Evolutionary conservation across 352 stramenopile species (phyloP), one percentile per base, ranked within the genome.

Genomic region (Plasmopara halstedii): DNA sequence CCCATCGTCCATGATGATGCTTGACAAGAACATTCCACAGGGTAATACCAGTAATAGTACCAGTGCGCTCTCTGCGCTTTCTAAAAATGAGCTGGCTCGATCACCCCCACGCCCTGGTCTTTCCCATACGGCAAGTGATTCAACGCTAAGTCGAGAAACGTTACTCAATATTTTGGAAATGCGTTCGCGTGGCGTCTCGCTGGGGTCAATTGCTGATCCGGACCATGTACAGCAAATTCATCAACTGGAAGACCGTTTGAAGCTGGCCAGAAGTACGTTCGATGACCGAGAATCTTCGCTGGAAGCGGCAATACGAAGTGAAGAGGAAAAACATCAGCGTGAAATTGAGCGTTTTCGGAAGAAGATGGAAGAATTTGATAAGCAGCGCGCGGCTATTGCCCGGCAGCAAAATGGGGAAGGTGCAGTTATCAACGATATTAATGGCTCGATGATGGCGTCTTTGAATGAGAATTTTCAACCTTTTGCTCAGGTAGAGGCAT

Each of bases 351-450:
- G 74, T 0, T 88, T 88, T 27, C 67, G 75, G 17, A 78, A 80
- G 49, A 86, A 88, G 42, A 88, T 92, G 73, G 72, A 89, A 43
- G 74, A 92, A 40, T 73, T 92, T 36, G 77, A 88, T 50, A 82
- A 87, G 42, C 79, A 89, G 37, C 68, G 78, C 26, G 72, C 73
- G 19, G 77, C 75, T 17, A 83, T 84, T 21, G 73, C 74, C 23
- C 51, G 70, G 9, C 64, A 83, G 44, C 68, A 74, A 47, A 85
- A 71, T 40, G 73, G 56, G 10, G 70, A 76, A 0, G 61, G 56
- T 10, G 50, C 29, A 14, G 43, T 58, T 4, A 35, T 44, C 11
- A 57, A 25, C n/a, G 54, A 73, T 14, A 26, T 43, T 9, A 65
- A 65, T 50, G 50, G 60, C 6, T 60, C 56, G 26, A 50, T 56